These are phyloP conservation scores for Stereum hirsutum DNA, from an alignment of 1,284 basidiomycete genomes.

Conservation along the genomic window DNA sequence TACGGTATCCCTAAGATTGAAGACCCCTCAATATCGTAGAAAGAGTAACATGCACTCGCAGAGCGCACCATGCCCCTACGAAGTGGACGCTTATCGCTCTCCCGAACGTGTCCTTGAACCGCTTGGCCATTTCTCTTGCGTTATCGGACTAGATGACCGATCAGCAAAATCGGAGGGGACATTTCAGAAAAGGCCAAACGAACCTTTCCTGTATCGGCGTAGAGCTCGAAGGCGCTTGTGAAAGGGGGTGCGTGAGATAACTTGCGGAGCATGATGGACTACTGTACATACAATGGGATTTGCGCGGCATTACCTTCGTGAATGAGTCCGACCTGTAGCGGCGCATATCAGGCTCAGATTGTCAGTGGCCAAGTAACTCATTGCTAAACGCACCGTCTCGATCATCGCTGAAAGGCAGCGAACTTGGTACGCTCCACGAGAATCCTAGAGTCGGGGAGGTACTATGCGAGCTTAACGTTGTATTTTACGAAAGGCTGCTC, in stretches of 20 bases:
- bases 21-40: too few relatives aligned
- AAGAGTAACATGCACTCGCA: not conserved
- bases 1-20: slow-evolving; percentile 19
- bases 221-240: slow-evolving; percentile 24
- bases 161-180: too few relatives aligned
- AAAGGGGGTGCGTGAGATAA: not conserved
- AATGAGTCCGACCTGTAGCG: slow-evolving; percentile 25
- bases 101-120: slow-evolving; percentile 21
- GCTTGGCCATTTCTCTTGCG: not conserved
- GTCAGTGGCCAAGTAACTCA: too few relatives aligned
- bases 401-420: slow-evolving; percentile 28
- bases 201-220: slow-evolving; percentile 3
- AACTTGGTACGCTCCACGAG: slow-evolving; percentile 31
- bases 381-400: slow-evolving; percentile 16
- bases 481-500: not conserved
- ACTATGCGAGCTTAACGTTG: not conserved
- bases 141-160: too few relatives aligned
- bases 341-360: not conserved
- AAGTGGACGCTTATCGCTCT: slow-evolving; percentile 24
- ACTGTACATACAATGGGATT: slow-evolving; percentile 23
- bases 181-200: too few relatives aligned
- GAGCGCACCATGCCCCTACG: slow-evolving; percentile 27
- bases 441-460: slow-evolving; percentile 22
- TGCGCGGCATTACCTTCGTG: slow-evolving; percentile 23
- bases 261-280: not conserved